These are phyloP conservation scores for Thalassiosira hispida DNA, from an alignment of 352 stramenopile genomes.

Conservation along the genomic window DNA sequence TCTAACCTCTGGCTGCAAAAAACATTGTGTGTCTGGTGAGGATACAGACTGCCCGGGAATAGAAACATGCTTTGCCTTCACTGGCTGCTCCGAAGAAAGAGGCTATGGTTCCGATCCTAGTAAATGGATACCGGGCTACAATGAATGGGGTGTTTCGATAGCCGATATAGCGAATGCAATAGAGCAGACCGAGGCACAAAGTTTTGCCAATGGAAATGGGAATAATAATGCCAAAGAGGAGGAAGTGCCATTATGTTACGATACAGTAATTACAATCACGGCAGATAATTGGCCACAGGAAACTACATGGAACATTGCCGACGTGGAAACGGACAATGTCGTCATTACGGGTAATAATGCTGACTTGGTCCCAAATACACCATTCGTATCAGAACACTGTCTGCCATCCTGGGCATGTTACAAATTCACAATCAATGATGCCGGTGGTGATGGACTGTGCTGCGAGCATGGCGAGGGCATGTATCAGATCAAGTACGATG, in stretches of 20 bases:
- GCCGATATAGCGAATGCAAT: not conserved
- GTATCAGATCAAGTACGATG: constrained; percentile 41
- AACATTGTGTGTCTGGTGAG: constrained; percentile 28
- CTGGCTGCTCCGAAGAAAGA: constrained; percentile 28
- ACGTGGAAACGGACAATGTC: constrained; percentile 7
- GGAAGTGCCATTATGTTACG: not conserved
- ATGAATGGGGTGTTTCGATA: constrained; percentile 10
- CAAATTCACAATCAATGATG: constrained; percentile 60
- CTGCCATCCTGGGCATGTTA: constrained; percentile 28
- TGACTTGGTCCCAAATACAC: constrained; percentile 14
- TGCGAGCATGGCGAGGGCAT: constrained; percentile 32
- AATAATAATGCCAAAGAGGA: not conserved
- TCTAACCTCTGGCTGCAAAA: constrained; percentile 28
- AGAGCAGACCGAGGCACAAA: not conserved
- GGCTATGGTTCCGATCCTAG: constrained; percentile 21
- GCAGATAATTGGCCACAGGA: constrained; percentile 50
- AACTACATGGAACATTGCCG: constrained; percentile 36
- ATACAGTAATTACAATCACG: constrained; percentile 13
- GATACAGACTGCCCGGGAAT: constrained; percentile 36
- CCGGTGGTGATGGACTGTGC: constrained; percentile 61
- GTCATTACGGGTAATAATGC: constrained; percentile 18
- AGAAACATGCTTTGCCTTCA: constrained; percentile 43
- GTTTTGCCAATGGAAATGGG: not conserved
- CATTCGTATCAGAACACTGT: constrained; percentile 15
- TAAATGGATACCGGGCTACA: constrained; percentile 22